Percentiles rank a stretch among this genome's conserved stretches.
Conservation (phyloP, 2,329 filamentous ascomycete genomes). For the Diplodia seriata region DNA sequence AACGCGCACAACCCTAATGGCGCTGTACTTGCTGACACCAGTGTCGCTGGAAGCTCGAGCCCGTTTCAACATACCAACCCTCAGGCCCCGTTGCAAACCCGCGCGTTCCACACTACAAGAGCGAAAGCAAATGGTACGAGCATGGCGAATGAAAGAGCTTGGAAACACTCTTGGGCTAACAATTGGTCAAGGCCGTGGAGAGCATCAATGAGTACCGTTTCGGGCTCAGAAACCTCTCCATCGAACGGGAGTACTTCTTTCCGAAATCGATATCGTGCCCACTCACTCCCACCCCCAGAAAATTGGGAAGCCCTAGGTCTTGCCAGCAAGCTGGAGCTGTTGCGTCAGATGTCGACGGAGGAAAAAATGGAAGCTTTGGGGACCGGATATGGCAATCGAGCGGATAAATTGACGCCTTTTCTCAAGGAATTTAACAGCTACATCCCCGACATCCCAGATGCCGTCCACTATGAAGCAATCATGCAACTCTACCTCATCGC, state of each 20-base stretch:
- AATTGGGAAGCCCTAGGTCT: neutral
- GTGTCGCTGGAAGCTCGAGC: slow-evolving; percentile 24
- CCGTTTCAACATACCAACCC: neutral
- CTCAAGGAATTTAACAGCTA: slow-evolving; percentile 22
- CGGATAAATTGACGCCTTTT: slow-evolving; percentile 19
- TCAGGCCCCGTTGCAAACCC: slow-evolving; percentile 16
- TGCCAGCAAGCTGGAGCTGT: slow-evolving; percentile 6
- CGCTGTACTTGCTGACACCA: slow-evolving; percentile 8
- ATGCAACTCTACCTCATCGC: slow-evolving; percentile 23
- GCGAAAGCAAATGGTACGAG: slow-evolving; percentile 21
- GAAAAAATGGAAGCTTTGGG: slow-evolving; percentile 26
- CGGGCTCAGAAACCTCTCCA: neutral
- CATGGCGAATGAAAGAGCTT: slow-evolving; percentile 15
- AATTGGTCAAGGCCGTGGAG: slow-evolving; percentile 7
- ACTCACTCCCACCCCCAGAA: neutral
- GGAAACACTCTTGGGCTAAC: slow-evolving; percentile 12
- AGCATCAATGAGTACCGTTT: slow-evolving; percentile 17
- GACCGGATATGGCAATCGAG: neutral
- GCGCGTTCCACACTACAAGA: slow-evolving; percentile 7
- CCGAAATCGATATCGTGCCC: neutral
- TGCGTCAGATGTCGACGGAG: slow-evolving; percentile 7
- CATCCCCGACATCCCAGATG: slow-evolving; percentile 16
- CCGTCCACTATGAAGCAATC: slow-evolving; percentile 23
- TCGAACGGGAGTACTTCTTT: neutral
- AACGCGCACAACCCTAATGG: slow-evolving; percentile 18